Conservation (phyloP, 2,329 filamentous ascomycete genomes). For the Pseudopithomyces chartarum region DNA sequence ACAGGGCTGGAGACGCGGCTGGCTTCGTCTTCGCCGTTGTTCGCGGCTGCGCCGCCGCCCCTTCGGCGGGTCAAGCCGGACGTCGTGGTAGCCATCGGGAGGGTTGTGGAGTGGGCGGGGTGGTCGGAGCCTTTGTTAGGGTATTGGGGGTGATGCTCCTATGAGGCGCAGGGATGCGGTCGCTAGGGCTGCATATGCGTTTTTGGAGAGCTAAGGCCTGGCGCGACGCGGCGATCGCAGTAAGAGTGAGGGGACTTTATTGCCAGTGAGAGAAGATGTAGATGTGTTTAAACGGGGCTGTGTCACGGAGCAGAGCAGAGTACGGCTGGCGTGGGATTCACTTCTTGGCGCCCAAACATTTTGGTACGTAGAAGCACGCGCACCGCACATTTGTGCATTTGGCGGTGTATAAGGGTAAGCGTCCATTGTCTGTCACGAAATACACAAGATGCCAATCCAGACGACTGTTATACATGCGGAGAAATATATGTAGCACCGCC, state of each 20-base stretch:
- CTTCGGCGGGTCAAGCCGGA: constrained; percentile 74
- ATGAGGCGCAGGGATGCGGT: constrained; percentile 38
- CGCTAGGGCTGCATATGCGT: constrained; percentile 43
- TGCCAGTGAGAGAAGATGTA: constrained; percentile 23
- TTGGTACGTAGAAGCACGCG: constrained; percentile 1
- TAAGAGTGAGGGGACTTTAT: constrained; percentile 19
- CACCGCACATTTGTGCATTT: background rate
- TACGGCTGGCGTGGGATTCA: constrained; percentile 2
- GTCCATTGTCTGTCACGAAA: constrained; percentile 41
- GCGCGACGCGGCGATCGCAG: constrained; percentile 6
- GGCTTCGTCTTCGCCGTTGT: constrained; percentile 65
- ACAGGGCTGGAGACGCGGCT: constrained; percentile 70
- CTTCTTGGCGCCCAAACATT: constrained; percentile 4
- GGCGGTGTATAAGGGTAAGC: constrained; percentile 30
- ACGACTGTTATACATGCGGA: constrained; percentile 46
- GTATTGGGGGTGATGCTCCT: constrained; percentile 36
- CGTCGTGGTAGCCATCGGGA: constrained; percentile 67
- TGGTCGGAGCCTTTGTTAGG: constrained; percentile 30
- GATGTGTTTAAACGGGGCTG: constrained; percentile 23
- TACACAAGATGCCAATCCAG: constrained; percentile 41
- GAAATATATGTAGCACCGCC: constrained; percentile 42
- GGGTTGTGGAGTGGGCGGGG: constrained; percentile 34
- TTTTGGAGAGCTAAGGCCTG: constrained; percentile 8
- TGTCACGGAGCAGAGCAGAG: constrained; percentile 8
- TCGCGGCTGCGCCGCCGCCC: constrained; percentile 62